Base-by-base conservation (phyloP, 352 stramenopile genomes). In the Pythium insidiosum region DNA sequence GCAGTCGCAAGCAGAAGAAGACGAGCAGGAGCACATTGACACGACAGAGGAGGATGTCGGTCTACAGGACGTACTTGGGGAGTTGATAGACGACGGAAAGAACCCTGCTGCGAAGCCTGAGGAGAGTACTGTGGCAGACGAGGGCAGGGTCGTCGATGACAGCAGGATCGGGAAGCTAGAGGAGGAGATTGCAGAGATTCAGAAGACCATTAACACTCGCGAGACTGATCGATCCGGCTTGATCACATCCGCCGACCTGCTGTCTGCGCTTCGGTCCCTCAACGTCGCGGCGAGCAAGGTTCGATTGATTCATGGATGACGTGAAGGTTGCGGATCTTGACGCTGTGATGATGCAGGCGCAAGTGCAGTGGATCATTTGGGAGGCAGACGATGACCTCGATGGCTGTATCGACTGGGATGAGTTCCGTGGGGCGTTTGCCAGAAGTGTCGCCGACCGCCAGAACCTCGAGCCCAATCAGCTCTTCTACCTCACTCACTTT, bases 301-400 rank as follows among this genome's bases (percentile, higher is more conserved):
- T 50, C 23, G 19, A n/a, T 10, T 35, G 23, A 6, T 31, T 24
- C 15, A 6, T 40, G 42, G 21, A 30, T 35, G 4, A 40, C 15
- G 3, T 6, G 28, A 11, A 9, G 1, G 9, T 29, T 25, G 13
- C 38, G 10, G 28, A 23, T 15, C 3, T 53, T 12, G 45, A 47
- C 15, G 22, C 18, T 35, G 13, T n/a, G 4, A 21, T 5, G 6
- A 5, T 21, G 20, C 40, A 96, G 73, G 75, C 71, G 31, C 88
- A 98, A 44, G 68, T 96, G 13, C 84, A 97, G 48, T 93, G 96
- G 64, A 97, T 98, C 68, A 95, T 98, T 39, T 98, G 94, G 95
- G 94, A 98, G 59, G 80, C 96, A 3, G 95, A 98, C 63, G 90
- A 98, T 47, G 95, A 98, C 41, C 63, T 97, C 13, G 94, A 98